A percentile compares a stretch with the other conserved stretches of the same genome.
phyloP scores from a whole-genome alignment of 2,329 filamentous ascomycete genomes.

The Epichloe festucae region DNA sequence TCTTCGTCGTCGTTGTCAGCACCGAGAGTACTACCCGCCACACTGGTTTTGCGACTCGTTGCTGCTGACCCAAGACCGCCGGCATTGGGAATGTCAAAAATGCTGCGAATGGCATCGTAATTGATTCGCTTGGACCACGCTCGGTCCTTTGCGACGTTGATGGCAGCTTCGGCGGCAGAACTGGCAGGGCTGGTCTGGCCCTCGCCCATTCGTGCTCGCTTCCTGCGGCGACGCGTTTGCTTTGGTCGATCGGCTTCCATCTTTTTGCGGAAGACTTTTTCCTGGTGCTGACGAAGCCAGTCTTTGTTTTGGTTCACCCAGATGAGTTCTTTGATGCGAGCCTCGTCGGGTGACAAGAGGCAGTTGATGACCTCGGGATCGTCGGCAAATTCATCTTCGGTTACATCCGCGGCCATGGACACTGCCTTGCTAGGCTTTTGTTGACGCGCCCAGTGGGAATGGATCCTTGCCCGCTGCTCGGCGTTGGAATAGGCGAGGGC shows the following conservation, averaged over 20 bases:
- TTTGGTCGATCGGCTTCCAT: conserved; percentile 43
- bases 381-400: conserved; percentile 73
- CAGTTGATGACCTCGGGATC: conserved; percentile 81
- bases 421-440: conserved; percentile 34
- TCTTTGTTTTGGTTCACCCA: conserved; percentile 95
- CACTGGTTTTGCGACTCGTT: conserved; percentile 31
- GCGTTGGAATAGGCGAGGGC: conserved; percentile 45
- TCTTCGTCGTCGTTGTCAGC: conserved; percentile 23
- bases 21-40: conserved; percentile 23
- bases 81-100: conserved; percentile 37
- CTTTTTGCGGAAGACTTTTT: conserved; percentile 67
- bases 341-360: conserved; percentile 59
- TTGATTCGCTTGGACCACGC: conserved; percentile 65
- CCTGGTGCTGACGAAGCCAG: conserved; percentile 77
- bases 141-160: conserved; percentile 53
- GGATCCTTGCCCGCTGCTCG: conserved; percentile 40
- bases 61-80: conserved; percentile 36
- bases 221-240: conserved; percentile 41
- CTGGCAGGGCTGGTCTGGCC: conserved; percentile 53
- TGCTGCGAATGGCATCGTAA: conserved; percentile 48
- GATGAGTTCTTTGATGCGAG: conserved; percentile 73
- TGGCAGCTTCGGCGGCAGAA: conserved; percentile 55
- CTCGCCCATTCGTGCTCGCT: conserved; percentile 47
- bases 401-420: conserved; percentile 52
- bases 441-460: conserved; percentile 37